A percentile compares a stretch with the other conserved stretches of the same genome.
Evolutionary conservation across 2,329 filamentous ascomycete genomes (phyloP).

Genomic region (Teratosphaeria epicoccoides): DNA sequence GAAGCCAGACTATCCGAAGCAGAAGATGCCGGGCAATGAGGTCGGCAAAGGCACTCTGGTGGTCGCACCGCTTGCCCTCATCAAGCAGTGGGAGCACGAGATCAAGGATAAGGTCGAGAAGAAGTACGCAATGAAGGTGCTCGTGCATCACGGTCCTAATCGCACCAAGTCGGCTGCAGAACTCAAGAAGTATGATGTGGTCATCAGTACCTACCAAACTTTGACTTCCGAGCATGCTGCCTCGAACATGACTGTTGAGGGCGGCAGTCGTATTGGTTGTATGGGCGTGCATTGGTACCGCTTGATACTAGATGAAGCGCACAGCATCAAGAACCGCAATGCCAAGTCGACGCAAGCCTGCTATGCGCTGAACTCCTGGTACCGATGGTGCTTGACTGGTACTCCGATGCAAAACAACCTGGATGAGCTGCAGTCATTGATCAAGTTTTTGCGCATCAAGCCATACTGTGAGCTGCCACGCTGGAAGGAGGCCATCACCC

Average conservation of each 20-base stretch:
- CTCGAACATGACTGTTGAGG: conserved; percentile 50
- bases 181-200: conserved; percentile 78
- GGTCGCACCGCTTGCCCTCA: conserved; percentile 83
- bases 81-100: conserved; percentile 94
- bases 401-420: conserved; percentile 98
- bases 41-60: conserved; percentile 76
- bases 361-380: conserved; percentile 72
- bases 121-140: conserved; percentile 63
- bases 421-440: conserved; percentile 86
- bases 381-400: conserved; percentile 91
- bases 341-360: conserved; percentile 91
- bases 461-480: conserved; percentile 76
- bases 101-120: conserved; percentile 70
- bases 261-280: conserved; percentile 63
- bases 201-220: conserved; percentile 95
- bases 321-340: conserved; percentile 96
- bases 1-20: conserved; percentile 46
- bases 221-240: conserved; percentile 79
- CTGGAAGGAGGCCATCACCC: conserved; percentile 87
- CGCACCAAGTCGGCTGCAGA: conserved; percentile 70
- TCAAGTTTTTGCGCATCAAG: conserved; percentile 83
- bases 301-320: conserved; percentile 88
- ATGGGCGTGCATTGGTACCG: conserved; percentile 94
- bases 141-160: conserved; percentile 81
- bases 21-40: conserved; percentile 53